Conservation (phyloP, 495 filamentous ascomycete genomes). For the Penicillium ucsense region DNA sequence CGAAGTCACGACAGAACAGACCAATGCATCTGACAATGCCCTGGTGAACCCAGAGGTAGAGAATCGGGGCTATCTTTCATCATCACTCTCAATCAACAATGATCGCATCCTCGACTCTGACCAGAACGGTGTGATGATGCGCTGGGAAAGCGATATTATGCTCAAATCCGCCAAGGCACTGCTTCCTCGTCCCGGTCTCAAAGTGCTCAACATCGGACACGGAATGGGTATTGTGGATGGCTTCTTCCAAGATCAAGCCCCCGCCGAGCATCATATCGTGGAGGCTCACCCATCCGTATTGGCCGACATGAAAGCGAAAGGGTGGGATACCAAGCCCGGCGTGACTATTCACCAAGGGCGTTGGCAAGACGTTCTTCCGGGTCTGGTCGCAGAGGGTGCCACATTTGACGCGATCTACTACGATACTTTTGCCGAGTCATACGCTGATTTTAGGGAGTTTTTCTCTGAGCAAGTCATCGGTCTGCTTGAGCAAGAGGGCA, state of each 20-base stretch:
- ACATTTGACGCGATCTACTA: slow-evolving; percentile 93
- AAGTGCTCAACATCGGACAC: slow-evolving; percentile 85
- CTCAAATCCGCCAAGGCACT: slow-evolving; percentile 57
- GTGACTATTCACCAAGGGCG: slow-evolving; percentile 60
- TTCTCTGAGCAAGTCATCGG: slow-evolving; percentile 80
- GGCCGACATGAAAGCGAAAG: slow-evolving; percentile 50
- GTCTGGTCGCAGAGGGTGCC: slow-evolving; percentile 56
- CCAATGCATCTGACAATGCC: slow-evolving; percentile 5
- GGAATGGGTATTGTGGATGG: slow-evolving; percentile 93
- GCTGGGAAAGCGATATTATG: slow-evolving; percentile 93
- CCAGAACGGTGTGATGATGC: slow-evolving; percentile 93
- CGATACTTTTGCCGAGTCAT: slow-evolving; percentile 94
- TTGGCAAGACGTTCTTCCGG: slow-evolving; percentile 77
- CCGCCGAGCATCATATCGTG: slow-evolving; percentile 70
- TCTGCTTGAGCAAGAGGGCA: slow-evolving; percentile 60
- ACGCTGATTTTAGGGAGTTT: slow-evolving; percentile 73
- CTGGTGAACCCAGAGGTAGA: slow-evolving; percentile 35
- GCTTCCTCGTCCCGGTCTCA: slow-evolving; percentile 47
- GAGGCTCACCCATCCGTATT: slow-evolving; percentile 86
- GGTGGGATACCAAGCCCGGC: slow-evolving; percentile 55
- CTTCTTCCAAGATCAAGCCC: slow-evolving; percentile 63
- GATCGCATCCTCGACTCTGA: slow-evolving; percentile 71
- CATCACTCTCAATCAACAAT: slow-evolving; percentile 60
- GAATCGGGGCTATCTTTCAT: slow-evolving; percentile 67
- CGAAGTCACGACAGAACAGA: slow-evolving; percentile 14